Conservation (phyloP, 257 asterid species). For the Penstemon davidsonii region DNA sequence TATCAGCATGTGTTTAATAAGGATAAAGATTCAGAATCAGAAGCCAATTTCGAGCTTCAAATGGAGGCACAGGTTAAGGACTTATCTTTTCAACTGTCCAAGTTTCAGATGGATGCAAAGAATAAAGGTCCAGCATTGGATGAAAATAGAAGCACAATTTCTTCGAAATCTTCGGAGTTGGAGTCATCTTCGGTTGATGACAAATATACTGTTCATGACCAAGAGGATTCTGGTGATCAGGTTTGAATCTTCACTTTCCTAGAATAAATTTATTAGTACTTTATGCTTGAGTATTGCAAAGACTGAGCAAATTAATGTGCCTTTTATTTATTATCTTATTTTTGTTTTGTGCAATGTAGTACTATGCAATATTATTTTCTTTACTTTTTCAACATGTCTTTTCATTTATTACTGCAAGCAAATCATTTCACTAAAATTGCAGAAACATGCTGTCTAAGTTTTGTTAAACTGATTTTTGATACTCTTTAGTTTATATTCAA, state of each 20-base stretch:
- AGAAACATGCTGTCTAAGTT: slow-evolving; percentile 14
- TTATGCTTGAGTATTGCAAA: slow-evolving; percentile 20
- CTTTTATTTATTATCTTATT: slow-evolving; percentile 10
- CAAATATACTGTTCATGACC: slow-evolving; percentile 33
- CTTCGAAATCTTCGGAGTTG: slow-evolving; percentile 39
- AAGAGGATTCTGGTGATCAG: slow-evolving; percentile 41
- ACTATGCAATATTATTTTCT: slow-evolving; percentile 1
- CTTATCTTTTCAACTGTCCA: slow-evolving; percentile 36
- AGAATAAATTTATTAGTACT: slow-evolving; percentile 5
- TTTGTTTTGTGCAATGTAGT: not conserved
- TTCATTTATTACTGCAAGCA: not conserved
- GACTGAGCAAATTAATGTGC: not conserved
- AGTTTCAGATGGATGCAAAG: slow-evolving; percentile 34
- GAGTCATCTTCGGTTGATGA: slow-evolving; percentile 29
- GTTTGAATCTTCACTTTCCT: slow-evolving; percentile 40
- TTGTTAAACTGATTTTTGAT: not conserved
- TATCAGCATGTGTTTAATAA: slow-evolving; percentile 29
- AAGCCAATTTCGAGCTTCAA: slow-evolving; percentile 44
- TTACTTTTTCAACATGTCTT: slow-evolving; percentile 3
- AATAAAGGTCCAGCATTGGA: slow-evolving; percentile 36
- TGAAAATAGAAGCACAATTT: slow-evolving; percentile 39
- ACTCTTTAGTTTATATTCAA: not conserved
- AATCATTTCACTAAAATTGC: slow-evolving; percentile 7
- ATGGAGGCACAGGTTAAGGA: slow-evolving; percentile 41
- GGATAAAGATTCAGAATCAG: slow-evolving; percentile 41